These are phyloP conservation scores for Russula sp. DNA, from an alignment of 768 basidiomycete genomes.

Conservation along the genomic window DNA sequence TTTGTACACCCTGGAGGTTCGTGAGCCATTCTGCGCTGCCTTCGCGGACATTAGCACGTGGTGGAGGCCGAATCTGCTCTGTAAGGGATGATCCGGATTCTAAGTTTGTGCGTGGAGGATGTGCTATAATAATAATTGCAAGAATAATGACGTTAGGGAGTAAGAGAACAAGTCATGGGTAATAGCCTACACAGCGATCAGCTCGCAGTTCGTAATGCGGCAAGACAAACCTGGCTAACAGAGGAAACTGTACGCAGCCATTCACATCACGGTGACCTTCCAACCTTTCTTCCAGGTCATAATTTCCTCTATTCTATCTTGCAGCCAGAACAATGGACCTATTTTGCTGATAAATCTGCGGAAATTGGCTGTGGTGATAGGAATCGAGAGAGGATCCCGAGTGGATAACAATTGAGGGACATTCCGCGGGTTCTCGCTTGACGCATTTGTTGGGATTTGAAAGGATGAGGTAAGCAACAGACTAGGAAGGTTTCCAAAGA, in stretches of 20 bases:
- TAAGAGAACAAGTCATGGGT: slow-evolving; percentile 62
- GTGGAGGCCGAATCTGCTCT: slow-evolving; percentile 27
- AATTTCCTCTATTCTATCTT: slow-evolving; percentile 82
- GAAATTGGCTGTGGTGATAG: slow-evolving; percentile 72
- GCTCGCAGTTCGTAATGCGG: not conserved
- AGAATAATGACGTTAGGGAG: slow-evolving; percentile 60
- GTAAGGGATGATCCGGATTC: not conserved
- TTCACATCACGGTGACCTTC: slow-evolving; percentile 66
- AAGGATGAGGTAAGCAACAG: no score
- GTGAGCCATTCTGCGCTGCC: slow-evolving; percentile 76
- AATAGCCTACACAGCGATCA: slow-evolving; percentile 48
- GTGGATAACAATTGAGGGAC: slow-evolving; percentile 42
- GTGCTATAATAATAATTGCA: slow-evolving; percentile 56
- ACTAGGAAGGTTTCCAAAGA: no score
- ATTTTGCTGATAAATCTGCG: slow-evolving; percentile 68
- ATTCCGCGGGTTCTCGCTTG: no score
- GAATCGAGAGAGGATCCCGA: slow-evolving; percentile 66
- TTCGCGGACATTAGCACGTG: slow-evolving; percentile 41
- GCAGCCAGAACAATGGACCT: slow-evolving; percentile 86
- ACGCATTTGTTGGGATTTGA: no score
- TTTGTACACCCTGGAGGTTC: slow-evolving; percentile 85
- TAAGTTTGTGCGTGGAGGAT: slow-evolving; percentile 36
- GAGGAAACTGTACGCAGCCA: slow-evolving; percentile 68
- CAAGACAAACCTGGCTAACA: slow-evolving; percentile 43
- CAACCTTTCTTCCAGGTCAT: slow-evolving; percentile 74